Base-by-base conservation (phyloP, 2,329 filamentous ascomycete genomes). In the Cryphonectria radicalis region DNA sequence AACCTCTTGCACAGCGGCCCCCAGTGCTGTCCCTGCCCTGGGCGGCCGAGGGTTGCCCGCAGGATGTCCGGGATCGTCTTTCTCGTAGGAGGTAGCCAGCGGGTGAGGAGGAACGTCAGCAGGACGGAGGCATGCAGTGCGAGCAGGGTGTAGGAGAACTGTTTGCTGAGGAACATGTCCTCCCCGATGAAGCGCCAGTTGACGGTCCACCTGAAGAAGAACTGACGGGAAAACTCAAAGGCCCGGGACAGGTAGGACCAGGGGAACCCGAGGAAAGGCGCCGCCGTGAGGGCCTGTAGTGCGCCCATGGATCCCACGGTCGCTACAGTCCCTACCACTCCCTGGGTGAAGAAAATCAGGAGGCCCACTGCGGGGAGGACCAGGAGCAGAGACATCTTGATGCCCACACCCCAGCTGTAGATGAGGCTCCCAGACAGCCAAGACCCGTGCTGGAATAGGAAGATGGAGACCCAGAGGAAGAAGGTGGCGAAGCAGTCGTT, bases 121-220 rank as follows among this genome's bases (percentile, higher is more conserved):
- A 98, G 85, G n/a, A 94, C 84, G 11, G 84, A 79, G 37, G 84
- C 83, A 79, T 98, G 94, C 69, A 89, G 78, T 1, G 81, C 84
- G 37, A 97, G 84, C 66, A 98, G 85, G 19, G 82, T 80, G 25
- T 91, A 76, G 37, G 94, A 89, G 78, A 97, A 97, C 1, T 83
- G 79, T 72, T 84, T 88, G 75, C 86, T 87, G 63, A 97, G 86
- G 77, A 99, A 99, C 0, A 84, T 81, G 8, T 92, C 88, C 81
- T 98, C 94, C 22, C 92, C 91, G n/a, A 98, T 82, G 79, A 98
- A 98, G 68, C 95, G 90, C 96, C 96, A 99, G 81, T 99, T 99
- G 75, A 99, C 96, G 0, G 96, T 99, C 96, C 96, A 99, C 82
- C 95, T 94, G 85, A 95, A 98, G 77, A 97, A 87, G 82, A 99